Base-by-base conservation (phyloP, 2,329 filamentous ascomycete genomes). In the Neofusicoccum kwambonambiense region DNA sequence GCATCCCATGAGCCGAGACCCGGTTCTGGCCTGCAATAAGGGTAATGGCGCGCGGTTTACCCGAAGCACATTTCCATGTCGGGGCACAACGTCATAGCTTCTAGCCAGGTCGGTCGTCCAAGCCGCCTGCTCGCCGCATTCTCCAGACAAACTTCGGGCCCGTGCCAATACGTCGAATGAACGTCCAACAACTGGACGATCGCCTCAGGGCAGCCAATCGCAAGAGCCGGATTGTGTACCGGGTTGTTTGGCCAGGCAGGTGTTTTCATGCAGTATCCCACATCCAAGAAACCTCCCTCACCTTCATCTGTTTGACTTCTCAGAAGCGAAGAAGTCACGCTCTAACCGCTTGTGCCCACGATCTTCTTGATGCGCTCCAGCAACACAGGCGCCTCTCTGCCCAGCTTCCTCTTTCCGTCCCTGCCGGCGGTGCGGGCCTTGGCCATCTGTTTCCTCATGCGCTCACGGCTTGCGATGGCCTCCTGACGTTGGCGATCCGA, bases 311-410 rank as follows among this genome's bases (percentile, higher is more conserved):
- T 19, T 54, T 39, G 13, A n/a, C 31, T 8, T n/a, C 27, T 9
- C 22, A 7, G 6, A 27, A 17, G 19, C 17, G n/a, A 50, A 3
- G 19, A 17, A 34, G 6, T 37, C 27, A 19, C 41, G 12, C 7
- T 34, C 49, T 50, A 52, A 2, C 13, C 58, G 19, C 34, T 50
- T 60, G 78, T 71, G 2, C 81, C 83, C 67, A 95, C 85, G 77
- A 96, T 81, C 74, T 83, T 88, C 82, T 89, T 89, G 39, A 94
- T 89, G 78, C 89, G 91, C 72, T 92, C 90, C 64, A 97, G 79
- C 70, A 97, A 71, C 42, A 94, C 83, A 39, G 84, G 85, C 71
- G 92, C 93, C 81, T 96, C 92, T 67, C 91, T 84, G 1, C 93
- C 93, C 54, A 97, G 77, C 79, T 92, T 93, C 76, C 90, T 86